Conservation (phyloP, 805 yeast species). For the Candida railenensis region DNA sequence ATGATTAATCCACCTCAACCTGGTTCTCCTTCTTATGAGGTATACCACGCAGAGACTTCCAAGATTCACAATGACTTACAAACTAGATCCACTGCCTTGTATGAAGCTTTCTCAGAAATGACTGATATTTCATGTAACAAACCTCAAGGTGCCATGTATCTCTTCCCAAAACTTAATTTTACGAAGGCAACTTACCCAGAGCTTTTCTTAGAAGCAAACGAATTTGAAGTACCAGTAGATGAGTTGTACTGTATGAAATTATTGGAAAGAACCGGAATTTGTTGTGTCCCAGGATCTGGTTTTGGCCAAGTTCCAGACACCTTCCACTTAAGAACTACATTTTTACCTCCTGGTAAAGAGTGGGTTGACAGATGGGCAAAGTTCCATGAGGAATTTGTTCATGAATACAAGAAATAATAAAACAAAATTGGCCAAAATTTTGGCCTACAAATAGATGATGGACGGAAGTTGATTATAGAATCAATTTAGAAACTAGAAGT, state of each 20-base stretch:
- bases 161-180: conserved; percentile 77
- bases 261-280: conserved; percentile 86
- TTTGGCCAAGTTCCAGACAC: conserved; percentile 92
- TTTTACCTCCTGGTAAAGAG: conserved; percentile 90
- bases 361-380: conserved; percentile 78
- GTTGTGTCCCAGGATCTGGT: conserved; percentile 97
- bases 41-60: conserved; percentile 61
- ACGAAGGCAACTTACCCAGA: conserved; percentile 45
- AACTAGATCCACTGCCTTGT: conserved; percentile 62
- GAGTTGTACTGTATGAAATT: conserved; percentile 85
- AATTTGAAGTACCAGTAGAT: conserved; percentile 63
- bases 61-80: conserved; percentile 62
- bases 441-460: too few species aligned
- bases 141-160: conserved; percentile 98
- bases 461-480: too few species aligned
- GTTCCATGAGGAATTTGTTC: conserved; percentile 76
- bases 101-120: conserved; percentile 70
- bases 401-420: conserved; percentile 41
- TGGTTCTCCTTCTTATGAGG: conserved; percentile 74
- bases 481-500: too few species aligned
- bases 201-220: conserved; percentile 62
- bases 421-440: too few species aligned
- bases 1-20: conserved; percentile 88
- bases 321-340: conserved; percentile 92
- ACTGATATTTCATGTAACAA: conserved; percentile 82